These are phyloP conservation scores for Arthrobotrys pseudoclavata DNA, from an alignment of 2,329 filamentous ascomycete species.

Conservation along the genomic window DNA sequence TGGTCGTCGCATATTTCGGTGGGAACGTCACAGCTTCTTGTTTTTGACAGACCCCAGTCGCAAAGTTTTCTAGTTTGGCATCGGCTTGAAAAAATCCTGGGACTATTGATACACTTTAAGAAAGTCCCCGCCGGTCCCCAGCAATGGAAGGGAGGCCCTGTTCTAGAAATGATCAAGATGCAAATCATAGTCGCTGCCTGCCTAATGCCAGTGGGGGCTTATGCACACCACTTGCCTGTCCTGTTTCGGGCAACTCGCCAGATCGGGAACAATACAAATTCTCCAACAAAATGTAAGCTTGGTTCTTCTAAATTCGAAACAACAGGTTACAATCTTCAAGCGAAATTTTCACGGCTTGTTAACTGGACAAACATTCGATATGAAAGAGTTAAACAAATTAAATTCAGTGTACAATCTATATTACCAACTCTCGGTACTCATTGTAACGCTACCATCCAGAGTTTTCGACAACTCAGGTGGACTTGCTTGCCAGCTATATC, in stretches of 20 bases:
- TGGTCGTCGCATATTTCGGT: conserved; percentile 1
- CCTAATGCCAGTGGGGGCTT: neutral
- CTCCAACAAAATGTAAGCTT: neutral
- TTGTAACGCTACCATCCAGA: too few relatives aligned
- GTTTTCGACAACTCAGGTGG: too few relatives aligned
- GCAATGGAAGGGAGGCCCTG: conserved; percentile 14
- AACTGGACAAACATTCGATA: too few relatives aligned
- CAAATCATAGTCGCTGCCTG: conserved; percentile 9
- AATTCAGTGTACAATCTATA: too few relatives aligned
- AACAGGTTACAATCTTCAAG: neutral
- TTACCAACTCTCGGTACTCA: too few relatives aligned
- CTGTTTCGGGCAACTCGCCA: conserved; percentile 21
- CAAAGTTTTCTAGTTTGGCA: neutral
- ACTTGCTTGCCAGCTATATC: too few relatives aligned
- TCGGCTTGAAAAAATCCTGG: neutral
- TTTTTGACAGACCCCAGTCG: conserved; percentile 8
- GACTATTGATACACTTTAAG: neutral
- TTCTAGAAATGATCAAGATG: conserved; percentile 16
- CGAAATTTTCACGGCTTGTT: too few relatives aligned
- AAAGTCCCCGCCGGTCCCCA: conserved; percentile 18
- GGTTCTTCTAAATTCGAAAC: neutral
- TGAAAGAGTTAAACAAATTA: too few relatives aligned
- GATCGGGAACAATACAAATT: conserved; percentile 17
- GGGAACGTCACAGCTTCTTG: conserved; percentile 7
- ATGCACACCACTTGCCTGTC: conserved; percentile 4